Conservation (phyloP, 2,329 filamentous ascomycete genomes). For the Penicillium aurantiogriseum region DNA sequence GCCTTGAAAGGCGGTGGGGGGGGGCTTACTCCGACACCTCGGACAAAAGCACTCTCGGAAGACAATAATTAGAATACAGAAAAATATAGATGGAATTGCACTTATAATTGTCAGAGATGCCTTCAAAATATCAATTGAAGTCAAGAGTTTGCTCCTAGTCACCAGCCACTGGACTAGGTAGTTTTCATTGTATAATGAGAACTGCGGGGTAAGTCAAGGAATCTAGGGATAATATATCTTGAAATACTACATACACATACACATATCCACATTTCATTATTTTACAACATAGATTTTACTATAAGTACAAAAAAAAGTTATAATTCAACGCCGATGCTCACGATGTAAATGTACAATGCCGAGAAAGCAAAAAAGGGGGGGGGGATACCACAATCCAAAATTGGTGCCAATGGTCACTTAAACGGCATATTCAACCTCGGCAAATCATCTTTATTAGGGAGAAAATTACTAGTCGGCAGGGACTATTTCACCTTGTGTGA, state of each 20-base stretch:
- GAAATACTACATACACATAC: background rate
- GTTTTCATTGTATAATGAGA: constrained; percentile 25
- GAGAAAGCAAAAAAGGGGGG: no score
- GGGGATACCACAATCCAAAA: background rate
- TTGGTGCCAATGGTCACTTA: background rate
- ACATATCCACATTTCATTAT: background rate
- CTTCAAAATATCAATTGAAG: background rate
- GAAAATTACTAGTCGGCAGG: background rate
- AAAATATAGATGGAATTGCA: background rate
- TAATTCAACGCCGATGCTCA: background rate
- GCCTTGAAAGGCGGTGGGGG: constrained; percentile 36
- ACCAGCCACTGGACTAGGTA: constrained; percentile 8
- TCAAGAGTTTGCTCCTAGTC: background rate
- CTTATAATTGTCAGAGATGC: background rate
- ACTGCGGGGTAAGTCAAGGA: constrained; percentile 30
- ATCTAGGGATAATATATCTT: background rate
- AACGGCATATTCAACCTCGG: background rate
- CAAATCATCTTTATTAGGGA: background rate
- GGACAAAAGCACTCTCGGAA: background rate
- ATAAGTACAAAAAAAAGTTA: background rate
- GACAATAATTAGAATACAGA: background rate
- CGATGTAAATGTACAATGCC: background rate
- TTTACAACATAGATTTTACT: background rate
- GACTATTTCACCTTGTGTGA: background rate
- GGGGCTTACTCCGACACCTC: constrained; percentile 16